Evolutionary conservation across 441 rosid species (phyloP).

Genomic region (Oxalis stricta): DNA sequence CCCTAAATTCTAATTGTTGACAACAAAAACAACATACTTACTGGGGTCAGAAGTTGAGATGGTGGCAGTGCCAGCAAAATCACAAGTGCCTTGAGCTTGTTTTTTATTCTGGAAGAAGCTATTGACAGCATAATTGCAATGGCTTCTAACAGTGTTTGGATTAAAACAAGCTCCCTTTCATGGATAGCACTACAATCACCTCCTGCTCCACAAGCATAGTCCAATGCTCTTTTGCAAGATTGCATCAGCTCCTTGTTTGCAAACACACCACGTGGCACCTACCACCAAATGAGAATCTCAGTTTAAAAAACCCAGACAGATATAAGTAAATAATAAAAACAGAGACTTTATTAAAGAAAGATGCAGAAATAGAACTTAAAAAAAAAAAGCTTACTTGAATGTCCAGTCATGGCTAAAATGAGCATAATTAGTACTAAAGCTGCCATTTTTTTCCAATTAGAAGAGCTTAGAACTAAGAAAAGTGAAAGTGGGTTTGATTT

Average conservation of each 20-base stretch:
- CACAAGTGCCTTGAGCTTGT: conserved; percentile 43
- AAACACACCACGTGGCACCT: conserved; percentile 71
- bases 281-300: not conserved
- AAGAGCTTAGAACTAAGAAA: not conserved
- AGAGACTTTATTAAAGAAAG: conserved; percentile 4
- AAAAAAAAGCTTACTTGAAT: conserved; percentile 41
- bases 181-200: conserved; percentile 49
- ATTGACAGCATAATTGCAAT: conserved; percentile 58
- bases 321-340: not conserved
- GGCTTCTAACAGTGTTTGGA: conserved; percentile 50
- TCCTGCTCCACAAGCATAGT: conserved; percentile 64
- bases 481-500: not conserved
- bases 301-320: not conserved
- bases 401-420: conserved; percentile 44
- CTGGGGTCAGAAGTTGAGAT: conserved; percentile 55
- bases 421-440: conserved; percentile 35
- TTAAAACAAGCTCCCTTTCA: conserved; percentile 29
- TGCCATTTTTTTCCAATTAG: conserved; percentile 23
- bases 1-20: too few species aligned
- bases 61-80: conserved; percentile 48
- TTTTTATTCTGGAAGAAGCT: conserved; percentile 59
- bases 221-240: conserved; percentile 50
- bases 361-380: not conserved
- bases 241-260: conserved; percentile 47
- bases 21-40: too few species aligned